A percentile compares a stretch with the other conserved stretches of the same genome.
Evolutionary conservation across 2,329 filamentous ascomycete species (phyloP).

Genomic region (Colletotrichum acutatum): DNA sequence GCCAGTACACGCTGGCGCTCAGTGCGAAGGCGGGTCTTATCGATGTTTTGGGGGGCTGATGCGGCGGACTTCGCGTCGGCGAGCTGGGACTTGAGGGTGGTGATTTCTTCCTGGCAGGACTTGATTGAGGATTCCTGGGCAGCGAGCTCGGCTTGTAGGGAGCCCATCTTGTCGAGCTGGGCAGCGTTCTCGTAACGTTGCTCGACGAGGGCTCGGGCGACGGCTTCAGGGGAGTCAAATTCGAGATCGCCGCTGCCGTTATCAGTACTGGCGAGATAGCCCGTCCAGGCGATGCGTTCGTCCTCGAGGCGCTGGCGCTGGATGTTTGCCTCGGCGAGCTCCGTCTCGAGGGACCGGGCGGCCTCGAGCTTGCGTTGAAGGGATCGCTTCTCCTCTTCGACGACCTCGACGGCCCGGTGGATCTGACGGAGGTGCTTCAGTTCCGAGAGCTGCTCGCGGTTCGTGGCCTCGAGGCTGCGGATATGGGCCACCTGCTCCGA

Average conservation of each 20-base stretch:
- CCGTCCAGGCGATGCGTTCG: conserved; percentile 86
- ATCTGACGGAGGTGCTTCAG: conserved; percentile 83
- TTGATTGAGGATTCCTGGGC: conserved; percentile 83
- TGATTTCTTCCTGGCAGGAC: conserved; percentile 76
- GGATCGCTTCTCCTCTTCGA: conserved; percentile 93
- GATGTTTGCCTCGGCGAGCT: conserved; percentile 82
- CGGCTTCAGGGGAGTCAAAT: conserved; percentile 87
- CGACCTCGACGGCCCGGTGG: conserved; percentile 89
- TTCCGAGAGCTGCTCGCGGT: conserved; percentile 82
- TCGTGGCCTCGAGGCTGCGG: conserved; percentile 81
- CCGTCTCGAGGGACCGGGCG: conserved; percentile 78
- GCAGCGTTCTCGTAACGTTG: conserved; percentile 84
- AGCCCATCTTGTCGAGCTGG: conserved; percentile 83
- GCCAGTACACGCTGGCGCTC: conserved; percentile 89
- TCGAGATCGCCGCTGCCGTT: conserved; percentile 70
- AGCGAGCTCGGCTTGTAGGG: conserved; percentile 79
- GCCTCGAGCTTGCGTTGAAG: conserved; percentile 82
- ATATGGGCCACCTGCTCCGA: conserved; percentile 95
- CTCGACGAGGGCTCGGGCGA: conserved; percentile 85
- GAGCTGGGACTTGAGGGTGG: conserved; percentile 72
- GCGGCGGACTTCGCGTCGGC: conserved; percentile 72
- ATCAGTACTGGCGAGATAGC: conserved; percentile 78
- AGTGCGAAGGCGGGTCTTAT: conserved; percentile 78
- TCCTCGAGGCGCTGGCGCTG: conserved; percentile 90
- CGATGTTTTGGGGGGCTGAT: conserved; percentile 58